Percentiles rank a stretch among this genome's conserved stretches.
phyloP scores from a whole-genome alignment of 345 rosid genomes.

The Salix dunnii region DNA sequence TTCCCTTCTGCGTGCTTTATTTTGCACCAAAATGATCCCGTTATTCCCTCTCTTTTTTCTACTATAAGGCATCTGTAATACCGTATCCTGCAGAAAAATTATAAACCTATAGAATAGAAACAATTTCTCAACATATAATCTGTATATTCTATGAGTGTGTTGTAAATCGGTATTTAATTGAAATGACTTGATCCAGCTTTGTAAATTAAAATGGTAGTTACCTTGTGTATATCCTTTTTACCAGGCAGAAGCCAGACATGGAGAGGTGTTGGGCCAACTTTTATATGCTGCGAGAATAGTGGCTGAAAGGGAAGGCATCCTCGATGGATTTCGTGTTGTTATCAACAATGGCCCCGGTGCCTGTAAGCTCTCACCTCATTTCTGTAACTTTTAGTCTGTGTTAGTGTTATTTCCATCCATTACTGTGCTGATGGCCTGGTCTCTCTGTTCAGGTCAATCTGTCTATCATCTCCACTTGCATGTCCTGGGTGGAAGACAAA shows the following conservation, averaged over 20 bases:
- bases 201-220: not conserved
- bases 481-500: constrained; percentile 76
- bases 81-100: too few relatives aligned
- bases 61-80: too few relatives aligned
- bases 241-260: constrained; percentile 79
- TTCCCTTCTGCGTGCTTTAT: not conserved
- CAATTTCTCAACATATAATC: too few relatives aligned
- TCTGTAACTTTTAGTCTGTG: not conserved
- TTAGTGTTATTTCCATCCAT: not conserved
- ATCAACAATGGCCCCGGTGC: constrained; percentile 80
- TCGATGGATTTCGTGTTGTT: constrained; percentile 84
- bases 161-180: not conserved
- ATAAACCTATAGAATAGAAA: too few relatives aligned
- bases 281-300: constrained; percentile 72
- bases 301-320: constrained; percentile 90
- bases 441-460: constrained; percentile 69
- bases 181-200: not conserved
- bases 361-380: constrained; percentile 46
- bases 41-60: too few relatives aligned
- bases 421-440: not conserved
- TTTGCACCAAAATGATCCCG: not conserved
- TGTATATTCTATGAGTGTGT: too few relatives aligned
- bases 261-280: constrained; percentile 71
- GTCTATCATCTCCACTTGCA: constrained; percentile 93
- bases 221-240: not conserved